Evolutionary conservation across 1,284 basidiomycete genomes (phyloP), one percentile per base, ranked within the genome.

Genomic region (Cutaneotrichosporon cavernicola): DNA sequence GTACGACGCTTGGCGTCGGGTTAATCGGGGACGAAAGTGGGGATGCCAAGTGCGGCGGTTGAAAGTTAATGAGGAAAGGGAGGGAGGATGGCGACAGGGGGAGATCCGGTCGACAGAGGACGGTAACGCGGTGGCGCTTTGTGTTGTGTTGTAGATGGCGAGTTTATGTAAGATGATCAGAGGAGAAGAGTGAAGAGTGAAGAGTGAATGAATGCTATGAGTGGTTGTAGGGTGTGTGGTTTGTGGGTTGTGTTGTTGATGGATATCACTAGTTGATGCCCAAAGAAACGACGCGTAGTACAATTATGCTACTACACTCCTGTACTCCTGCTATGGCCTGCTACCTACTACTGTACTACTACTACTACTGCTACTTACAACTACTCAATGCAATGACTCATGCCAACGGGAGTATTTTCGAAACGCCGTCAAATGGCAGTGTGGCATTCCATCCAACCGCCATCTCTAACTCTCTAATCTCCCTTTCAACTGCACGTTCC

Each of bases 381-480:
- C 26, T 26, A 26, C 26, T 26, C 26, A 26, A 26, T 26, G 2
- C 26, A 26, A 26, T n/a, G 43, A 18, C 14, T 43, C 26, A 2
- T 43, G 9, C 21, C 16, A 26, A 32, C 53, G 53, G 53, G 38
- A 55, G 34, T 55, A 55, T 55, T 55, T 52, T 9, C 53, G 38
- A 55, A 55, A 55, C 53, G 53, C 53, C 53, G 53, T 55, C 16
- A 7, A 14, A 16, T 36, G n/a, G 32, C 53, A 22, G 32, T 55
- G 53, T 55, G 53, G 53, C 53, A 55, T 55, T 38, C 21, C 53
- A 22, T 18, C 53, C 34, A 22, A 11, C 49, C 22, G 13, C 49
- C n/a, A 9, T 10, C 26, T 30, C 49, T 26, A 9, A 49, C n/a
- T 22, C 43, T 21, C n/a, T n/a, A n/a, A n/a, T n/a, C 13, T 47